Base-by-base conservation (phyloP, 139 green algal genomes). In the Pycnococcus provasolii region DNA sequence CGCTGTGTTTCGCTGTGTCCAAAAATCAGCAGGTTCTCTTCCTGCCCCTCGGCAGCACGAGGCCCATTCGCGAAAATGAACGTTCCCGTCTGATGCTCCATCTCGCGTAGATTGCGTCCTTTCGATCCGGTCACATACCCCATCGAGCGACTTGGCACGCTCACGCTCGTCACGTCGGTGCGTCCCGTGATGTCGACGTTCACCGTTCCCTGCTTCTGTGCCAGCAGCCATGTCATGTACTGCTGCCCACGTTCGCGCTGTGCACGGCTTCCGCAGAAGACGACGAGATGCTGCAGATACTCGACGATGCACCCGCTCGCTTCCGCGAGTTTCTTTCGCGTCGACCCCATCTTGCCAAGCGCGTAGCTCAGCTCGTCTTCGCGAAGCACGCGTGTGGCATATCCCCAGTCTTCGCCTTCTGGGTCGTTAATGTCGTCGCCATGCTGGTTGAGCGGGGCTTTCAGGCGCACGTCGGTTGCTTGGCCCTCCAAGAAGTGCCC, bases 281-380 rank as follows among this genome's bases (percentile, higher is more conserved):
- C 11, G 13, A 55, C 50, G 11, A 55, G 11, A 13, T 55, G 11
- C 50, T 13, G 11, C 11, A 55, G 11, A 51, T 71, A 71, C 45
- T 71, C 65, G 13, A 71, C 9, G 9, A 53, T 53, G 4, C 11
- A 40, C 13, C 65, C 65, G 8, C 47, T 61, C 8, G 65, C 65
- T 6, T 40, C 45, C 3, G 65, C 52, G 42, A 71, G 44, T n/a
- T 64, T 71, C 48, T 63, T 71, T 13, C 65, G 42, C 53, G 53
- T 63, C 43, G 53, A 50, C 39, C 65, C 65, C 53, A 53, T 39
- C 42, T 13, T 46, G 63, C 15, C 15, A 6, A 68, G 13, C 2
- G 62, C 62, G 47, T 57, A 68, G 1, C 37, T 52, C n/a, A 68
- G 39, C 26, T 68, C 62, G 11, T 68, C 48, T 1, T 60, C 15